A percentile compares a stretch with the other conserved stretches of the same genome.
phyloP scores from a whole-genome alignment of 2,329 filamentous ascomycete species.

The Fusarium sp. region DNA sequence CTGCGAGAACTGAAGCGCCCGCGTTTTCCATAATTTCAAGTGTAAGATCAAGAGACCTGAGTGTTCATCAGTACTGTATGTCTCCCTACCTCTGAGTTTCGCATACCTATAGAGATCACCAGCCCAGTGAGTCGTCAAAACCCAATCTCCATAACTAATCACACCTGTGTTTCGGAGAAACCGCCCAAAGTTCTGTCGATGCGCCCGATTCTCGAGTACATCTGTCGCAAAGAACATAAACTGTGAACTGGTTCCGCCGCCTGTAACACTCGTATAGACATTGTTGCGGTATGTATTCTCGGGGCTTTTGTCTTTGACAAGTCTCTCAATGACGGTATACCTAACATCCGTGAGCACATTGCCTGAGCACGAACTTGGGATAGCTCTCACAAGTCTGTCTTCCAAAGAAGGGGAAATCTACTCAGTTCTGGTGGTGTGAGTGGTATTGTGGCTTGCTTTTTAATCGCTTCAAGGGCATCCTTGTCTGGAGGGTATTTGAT shows the following conservation, averaged over 20 bases:
- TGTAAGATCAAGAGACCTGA: constrained; percentile 53
- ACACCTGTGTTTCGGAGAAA: constrained; percentile 48
- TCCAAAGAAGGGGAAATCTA: constrained; percentile 34
- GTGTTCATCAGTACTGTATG: not conserved
- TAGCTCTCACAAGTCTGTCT: constrained; percentile 41
- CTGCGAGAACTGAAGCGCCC: constrained; percentile 53
- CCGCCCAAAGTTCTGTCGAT: constrained; percentile 49
- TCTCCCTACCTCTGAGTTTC: fast-evolving
- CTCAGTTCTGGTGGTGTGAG: not conserved
- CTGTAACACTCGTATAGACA: constrained; percentile 55
- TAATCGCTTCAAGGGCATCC: not conserved
- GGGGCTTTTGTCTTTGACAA: constrained; percentile 48
- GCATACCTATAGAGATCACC: constrained; percentile 54
- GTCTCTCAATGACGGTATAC: constrained; percentile 49
- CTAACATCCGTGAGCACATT: constrained; percentile 32
- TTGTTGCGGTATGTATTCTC: constrained; percentile 52
- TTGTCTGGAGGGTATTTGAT: constrained; percentile 47
- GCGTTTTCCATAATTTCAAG: constrained; percentile 55
- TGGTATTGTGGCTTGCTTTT: constrained; percentile 3
- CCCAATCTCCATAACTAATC: constrained; percentile 52
- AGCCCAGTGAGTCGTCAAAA: constrained; percentile 51
- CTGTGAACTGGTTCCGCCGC: constrained; percentile 50
- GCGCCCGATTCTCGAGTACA: constrained; percentile 53
- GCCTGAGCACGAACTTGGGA: no score
- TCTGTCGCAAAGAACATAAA: constrained; percentile 56